These are phyloP conservation scores for Aquanectria penicillioides DNA, from an alignment of 2,329 filamentous ascomycete genomes.

Conservation along the genomic window DNA sequence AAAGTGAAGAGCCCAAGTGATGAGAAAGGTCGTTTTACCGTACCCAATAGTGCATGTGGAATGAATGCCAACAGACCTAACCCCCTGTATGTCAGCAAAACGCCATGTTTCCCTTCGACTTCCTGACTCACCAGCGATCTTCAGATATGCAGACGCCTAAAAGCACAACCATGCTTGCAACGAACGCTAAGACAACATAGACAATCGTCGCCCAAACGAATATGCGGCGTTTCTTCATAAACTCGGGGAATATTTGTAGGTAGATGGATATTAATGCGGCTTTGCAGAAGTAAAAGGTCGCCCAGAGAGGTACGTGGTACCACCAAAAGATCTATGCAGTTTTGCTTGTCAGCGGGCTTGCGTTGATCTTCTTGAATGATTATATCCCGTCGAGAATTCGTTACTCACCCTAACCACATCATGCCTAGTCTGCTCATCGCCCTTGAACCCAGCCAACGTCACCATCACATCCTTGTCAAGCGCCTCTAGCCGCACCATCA, in stretches of 20 bases:
- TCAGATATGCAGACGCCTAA: too few relatives aligned
- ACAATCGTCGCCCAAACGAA: background rate
- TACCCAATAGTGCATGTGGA: background rate
- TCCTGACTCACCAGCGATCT: too few relatives aligned
- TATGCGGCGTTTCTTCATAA: background rate
- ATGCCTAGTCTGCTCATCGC: background rate
- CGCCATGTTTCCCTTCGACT: too few relatives aligned
- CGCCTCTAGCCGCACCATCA: background rate
- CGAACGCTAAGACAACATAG: background rate
- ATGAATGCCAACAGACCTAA: slow-evolving; percentile 35
- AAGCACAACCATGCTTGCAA: background rate
- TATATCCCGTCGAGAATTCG: fast-evolving
- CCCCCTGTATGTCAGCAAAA: slow-evolving; percentile 39
- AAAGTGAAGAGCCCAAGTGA: background rate
- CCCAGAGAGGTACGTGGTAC: background rate
- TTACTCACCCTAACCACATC: background rate
- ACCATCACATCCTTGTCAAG: background rate
- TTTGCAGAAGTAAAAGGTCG: background rate
- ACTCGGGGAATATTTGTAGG: background rate
- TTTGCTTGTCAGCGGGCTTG: background rate
- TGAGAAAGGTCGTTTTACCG: background rate
- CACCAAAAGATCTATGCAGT: background rate
- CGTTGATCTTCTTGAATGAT: background rate
- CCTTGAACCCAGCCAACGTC: background rate
- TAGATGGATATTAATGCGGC: background rate